Conservation (phyloP, 2,329 filamentous ascomycete genomes). For the Aspergillus carbonarius region DNA sequence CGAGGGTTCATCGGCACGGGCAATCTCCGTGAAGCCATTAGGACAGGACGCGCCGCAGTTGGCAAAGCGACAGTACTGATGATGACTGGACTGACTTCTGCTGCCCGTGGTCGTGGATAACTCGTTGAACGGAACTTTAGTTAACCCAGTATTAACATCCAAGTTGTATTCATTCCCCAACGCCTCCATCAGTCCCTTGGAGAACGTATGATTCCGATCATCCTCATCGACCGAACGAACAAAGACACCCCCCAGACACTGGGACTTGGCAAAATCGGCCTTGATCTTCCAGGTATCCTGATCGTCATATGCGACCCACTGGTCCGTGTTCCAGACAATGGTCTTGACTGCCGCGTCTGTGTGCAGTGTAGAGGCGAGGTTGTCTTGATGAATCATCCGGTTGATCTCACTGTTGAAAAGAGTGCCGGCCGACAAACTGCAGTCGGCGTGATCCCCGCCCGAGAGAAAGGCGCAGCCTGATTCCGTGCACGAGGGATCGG, state of each 20-base stretch:
- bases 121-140: neutral
- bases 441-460: slow-evolving; percentile 20
- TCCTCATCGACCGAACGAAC: neutral
- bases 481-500: neutral
- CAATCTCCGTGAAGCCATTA: neutral
- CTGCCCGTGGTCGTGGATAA: neutral
- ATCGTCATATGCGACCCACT: slow-evolving; percentile 38
- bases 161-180: neutral
- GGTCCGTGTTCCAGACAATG: slow-evolving; percentile 14
- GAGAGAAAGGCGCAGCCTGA: slow-evolving; percentile 18
- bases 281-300: slow-evolving; percentile 38
- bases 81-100: neutral
- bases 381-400: slow-evolving; percentile 20
- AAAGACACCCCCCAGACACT: slow-evolving; percentile 34
- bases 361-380: slow-evolving; percentile 18
- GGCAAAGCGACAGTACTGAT: neutral
- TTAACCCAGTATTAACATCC: neutral
- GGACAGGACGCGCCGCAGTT: neutral
- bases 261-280: slow-evolving; percentile 32
- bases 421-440: slow-evolving; percentile 22
- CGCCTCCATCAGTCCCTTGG: neutral
- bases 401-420: slow-evolving; percentile 27
- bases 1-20: neutral
- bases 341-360: slow-evolving; percentile 22
- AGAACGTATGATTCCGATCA: neutral